Evolutionary conservation across 2,329 filamentous ascomycete species (phyloP), one percentile per base, ranked within the genome.

Genomic region (Venturia oleaginea): DNA sequence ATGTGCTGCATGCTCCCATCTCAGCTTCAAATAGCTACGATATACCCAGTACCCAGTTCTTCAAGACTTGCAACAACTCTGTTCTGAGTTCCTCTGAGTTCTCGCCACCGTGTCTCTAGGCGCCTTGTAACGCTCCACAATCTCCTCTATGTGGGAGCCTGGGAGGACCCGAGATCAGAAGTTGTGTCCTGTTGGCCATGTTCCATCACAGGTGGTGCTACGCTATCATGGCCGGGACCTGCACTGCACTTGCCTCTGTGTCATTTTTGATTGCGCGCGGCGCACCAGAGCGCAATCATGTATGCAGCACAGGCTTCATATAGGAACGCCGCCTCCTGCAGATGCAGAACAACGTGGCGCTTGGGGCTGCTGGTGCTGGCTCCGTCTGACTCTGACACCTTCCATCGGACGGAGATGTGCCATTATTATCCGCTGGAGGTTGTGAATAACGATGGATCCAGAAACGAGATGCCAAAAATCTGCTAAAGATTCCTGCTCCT

Each of bases 301-400:
- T 34, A 57, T 57, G 51, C 15, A n/a, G 51, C 15, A n/a, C 51
- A 57, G 51, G 51, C 30, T 57, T 57, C 51, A 57, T 55, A 34
- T 30, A 55, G 48, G 48, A 32, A 32, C 27, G 48, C 15, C 48
- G 24, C 30, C 48, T 55, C 30, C 51, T 34, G 51, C 51, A 57
- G 51, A 57, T 57, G 51, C 51, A 57, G 51, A 55, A 57, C 51
- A 57, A 57, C 48, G 48, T 55, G 48, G 48, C 48, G 48, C 48
- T 55, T 55, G 51, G 27, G 51, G 51, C 30, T 37, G 24, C 30
- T 32, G 48, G 46, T 10, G 24, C 40, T 17, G 40, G n/a, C n/a
- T n/a, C n/a, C n/a, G n/a, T n/a, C n/a, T n/a, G n/a, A n/a, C n/a
- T 19, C 51, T 55, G 51, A 57, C 51, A 57, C 27, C 19, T 57